phyloP scores from a whole-genome alignment of 2,329 filamentous ascomycete genomes.

The Aureobasidium sp. region DNA sequence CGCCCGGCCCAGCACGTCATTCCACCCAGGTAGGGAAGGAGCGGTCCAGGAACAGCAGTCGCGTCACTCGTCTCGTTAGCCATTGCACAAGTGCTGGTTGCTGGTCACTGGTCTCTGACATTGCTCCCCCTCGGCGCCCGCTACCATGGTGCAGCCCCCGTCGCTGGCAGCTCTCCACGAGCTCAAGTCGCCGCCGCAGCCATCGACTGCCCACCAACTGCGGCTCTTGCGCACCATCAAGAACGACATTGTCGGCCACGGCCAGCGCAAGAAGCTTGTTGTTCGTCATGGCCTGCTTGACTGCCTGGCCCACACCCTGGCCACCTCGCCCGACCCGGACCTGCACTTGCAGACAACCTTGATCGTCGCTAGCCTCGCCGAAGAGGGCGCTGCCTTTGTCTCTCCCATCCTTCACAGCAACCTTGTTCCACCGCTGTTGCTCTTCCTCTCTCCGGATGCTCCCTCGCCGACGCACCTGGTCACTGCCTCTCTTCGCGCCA shows the following conservation, averaged over 20 bases:
- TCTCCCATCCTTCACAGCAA: slow-evolving; percentile 18
- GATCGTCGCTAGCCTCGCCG: slow-evolving; percentile 76
- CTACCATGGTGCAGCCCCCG: slow-evolving; percentile 18
- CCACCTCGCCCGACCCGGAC: slow-evolving; percentile 50
- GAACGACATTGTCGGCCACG: slow-evolving; percentile 83
- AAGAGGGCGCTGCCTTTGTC: slow-evolving; percentile 49
- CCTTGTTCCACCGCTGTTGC: slow-evolving; percentile 11
- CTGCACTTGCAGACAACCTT: slow-evolving; percentile 72
- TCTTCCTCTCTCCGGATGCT: slow-evolving; percentile 37
- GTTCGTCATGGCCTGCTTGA: slow-evolving; percentile 63
- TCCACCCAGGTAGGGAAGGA: not conserved
- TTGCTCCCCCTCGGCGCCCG: not conserved
- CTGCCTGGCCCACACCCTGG: slow-evolving; percentile 50
- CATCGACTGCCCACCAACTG: slow-evolving; percentile 31
- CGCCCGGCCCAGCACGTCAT: not conserved
- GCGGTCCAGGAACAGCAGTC: not conserved
- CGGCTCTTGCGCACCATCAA: slow-evolving; percentile 67
- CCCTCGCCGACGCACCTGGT: slow-evolving; percentile 60
- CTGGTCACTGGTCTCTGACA: not conserved
- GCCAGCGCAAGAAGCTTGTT: slow-evolving; percentile 76
- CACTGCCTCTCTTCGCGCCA: slow-evolving; percentile 64
- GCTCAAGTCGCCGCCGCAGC: slow-evolving; percentile 19
- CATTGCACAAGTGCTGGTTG: not conserved
- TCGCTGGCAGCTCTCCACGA: slow-evolving; percentile 17
- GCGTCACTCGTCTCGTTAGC: not conserved